Conservation (phyloP, 345 rosid species). For the Brassica nigra region DNA sequence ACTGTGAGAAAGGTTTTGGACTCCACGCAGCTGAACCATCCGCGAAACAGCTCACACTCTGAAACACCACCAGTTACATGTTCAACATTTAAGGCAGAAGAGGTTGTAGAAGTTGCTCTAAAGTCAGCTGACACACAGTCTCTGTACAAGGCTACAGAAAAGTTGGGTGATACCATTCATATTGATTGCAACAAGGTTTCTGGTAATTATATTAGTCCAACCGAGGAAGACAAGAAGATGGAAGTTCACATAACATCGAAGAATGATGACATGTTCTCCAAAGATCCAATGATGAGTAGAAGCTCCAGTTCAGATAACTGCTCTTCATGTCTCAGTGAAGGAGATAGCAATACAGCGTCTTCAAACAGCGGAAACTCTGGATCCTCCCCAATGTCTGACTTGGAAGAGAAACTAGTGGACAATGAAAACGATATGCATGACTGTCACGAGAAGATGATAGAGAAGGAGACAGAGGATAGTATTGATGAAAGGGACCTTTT, state of each 20-base stretch:
- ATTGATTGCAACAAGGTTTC: not conserved
- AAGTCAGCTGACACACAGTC: conserved; percentile 47
- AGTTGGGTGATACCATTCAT: conserved; percentile 39
- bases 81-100: conserved; percentile 41
- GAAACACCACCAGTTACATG: conserved; percentile 49
- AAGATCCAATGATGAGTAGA: conserved; percentile 51
- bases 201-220: not conserved
- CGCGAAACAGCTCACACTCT: conserved; percentile 65
- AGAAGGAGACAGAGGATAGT: conserved; percentile 14
- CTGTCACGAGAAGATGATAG: conserved; percentile 41
- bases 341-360: conserved; percentile 71
- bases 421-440: conserved; percentile 46
- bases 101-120: conserved; percentile 35
- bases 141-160: conserved; percentile 53
- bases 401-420: conserved; percentile 56
- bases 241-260: not conserved
- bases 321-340: conserved; percentile 89
- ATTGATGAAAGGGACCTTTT: conserved; percentile 30
- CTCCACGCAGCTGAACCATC: conserved; percentile 65
- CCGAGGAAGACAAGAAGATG: not conserved
- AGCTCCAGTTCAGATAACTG: conserved; percentile 81
- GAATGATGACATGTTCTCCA: conserved; percentile 20
- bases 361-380: conserved; percentile 65
- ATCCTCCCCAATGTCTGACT: conserved; percentile 83
- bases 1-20: conserved; percentile 76